phyloP scores from a whole-genome alignment of 768 basidiomycete genomes.

The Mycena amicta region DNA sequence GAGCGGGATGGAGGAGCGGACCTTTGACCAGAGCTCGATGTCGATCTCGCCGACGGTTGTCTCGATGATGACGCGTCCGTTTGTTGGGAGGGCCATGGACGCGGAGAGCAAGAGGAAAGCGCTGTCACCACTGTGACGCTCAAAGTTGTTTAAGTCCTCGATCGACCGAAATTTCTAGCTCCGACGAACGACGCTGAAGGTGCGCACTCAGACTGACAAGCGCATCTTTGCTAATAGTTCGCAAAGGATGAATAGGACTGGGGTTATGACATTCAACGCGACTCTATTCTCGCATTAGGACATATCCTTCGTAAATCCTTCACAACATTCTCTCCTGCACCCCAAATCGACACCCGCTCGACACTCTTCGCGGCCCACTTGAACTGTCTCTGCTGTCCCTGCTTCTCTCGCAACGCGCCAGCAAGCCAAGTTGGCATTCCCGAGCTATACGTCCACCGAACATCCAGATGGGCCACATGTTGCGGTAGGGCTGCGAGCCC shows the following conservation, averaged over 20 bases:
- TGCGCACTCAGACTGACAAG: neutral
- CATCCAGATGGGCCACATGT: neutral
- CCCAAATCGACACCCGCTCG: neutral
- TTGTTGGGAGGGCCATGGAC: constrained; percentile 79
- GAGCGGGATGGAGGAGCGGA: no score
- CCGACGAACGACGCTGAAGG: neutral
- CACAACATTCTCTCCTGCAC: neutral
- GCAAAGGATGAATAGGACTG: neutral
- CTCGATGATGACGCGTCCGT: constrained; percentile 83
- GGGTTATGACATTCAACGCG: neutral
- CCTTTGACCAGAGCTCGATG: constrained; percentile 93
- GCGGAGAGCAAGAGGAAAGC: neutral
- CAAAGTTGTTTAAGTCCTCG: no score
- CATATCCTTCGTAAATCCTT: neutral
- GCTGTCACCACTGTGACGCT: neutral
- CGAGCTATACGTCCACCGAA: neutral
- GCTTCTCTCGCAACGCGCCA: neutral
- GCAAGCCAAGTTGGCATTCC: neutral
- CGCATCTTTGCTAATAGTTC: neutral
- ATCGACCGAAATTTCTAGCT: no score
- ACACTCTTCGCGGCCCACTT: neutral
- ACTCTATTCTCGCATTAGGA: neutral
- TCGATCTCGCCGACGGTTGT: constrained; percentile 89
- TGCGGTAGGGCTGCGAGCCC: neutral
- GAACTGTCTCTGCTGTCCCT: neutral